Evolutionary conservation across 2,329 filamentous ascomycete genomes (phyloP), one percentile per base, ranked within the genome.

Genomic region (Arthroderma uncinatum): DNA sequence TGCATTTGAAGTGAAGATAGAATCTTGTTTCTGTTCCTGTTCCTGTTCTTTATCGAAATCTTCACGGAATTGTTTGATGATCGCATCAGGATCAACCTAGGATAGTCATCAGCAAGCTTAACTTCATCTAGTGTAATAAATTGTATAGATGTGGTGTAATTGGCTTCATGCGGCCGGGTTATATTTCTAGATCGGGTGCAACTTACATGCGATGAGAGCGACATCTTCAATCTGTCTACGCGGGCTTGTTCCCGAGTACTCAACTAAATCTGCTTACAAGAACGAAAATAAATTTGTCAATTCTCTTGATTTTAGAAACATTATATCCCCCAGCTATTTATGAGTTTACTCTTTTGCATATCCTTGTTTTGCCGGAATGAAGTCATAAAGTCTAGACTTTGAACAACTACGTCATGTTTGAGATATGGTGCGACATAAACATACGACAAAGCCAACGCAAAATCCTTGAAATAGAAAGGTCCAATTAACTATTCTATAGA

Each of bases 61-160:
- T 16, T 60, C 55, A 42, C 64, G 65, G 25, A 68, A 59, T 19
- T 63, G 57, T 21, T 63, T 56, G 57, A 69, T 60, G 23, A 69
- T 57, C 33, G 62, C 60, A 53, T 69, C 65, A 4, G 65, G 62
- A 53, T 69, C 61, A 54, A 69, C 50, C 64, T 69, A 54, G 33
- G 1, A 12, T 33, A 25, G n/a, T 36, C 3, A 6, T 12, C 14
- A 10, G 14, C 40, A 44, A 44, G 12, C 1, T 44, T 44, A 44
- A 21, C n/a, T n/a, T n/a, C 19, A 44, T 12, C 9, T 5, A 9
- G 10, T 19, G 12, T 25, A 44, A 14, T 10, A n/a, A 10, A 14
- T 14, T 25, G 19, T 2, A 10, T 3, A 19, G 14, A 7, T 44
- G 16, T 44, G 6, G 6, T 28, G 12, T 4, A 8, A 12, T 44